These are phyloP conservation scores for Pythium scleroteichum DNA, from an alignment of 352 stramenopile genomes.

Conservation along the genomic window DNA sequence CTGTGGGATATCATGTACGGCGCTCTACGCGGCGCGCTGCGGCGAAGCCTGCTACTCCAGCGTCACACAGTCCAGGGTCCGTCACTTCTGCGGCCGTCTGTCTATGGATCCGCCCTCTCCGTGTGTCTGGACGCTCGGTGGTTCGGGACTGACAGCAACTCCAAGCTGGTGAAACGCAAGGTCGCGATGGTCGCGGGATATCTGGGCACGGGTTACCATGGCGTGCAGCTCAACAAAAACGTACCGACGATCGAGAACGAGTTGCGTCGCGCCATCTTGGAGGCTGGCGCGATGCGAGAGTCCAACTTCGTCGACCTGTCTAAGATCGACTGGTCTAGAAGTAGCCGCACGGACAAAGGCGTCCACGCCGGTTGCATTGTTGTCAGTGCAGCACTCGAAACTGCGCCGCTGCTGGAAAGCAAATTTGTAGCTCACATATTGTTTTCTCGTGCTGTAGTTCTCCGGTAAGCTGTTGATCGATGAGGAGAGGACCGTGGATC, in stretches of 20 bases:
- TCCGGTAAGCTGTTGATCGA: constrained; percentile 88
- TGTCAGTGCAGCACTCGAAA: too few species aligned
- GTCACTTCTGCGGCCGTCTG: constrained; percentile 4
- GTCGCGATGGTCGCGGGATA: constrained; percentile 87
- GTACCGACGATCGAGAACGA: constrained; percentile 86
- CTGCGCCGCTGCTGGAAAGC: too few species aligned
- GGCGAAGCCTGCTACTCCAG: constrained; percentile 4
- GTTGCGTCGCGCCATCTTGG: constrained; percentile 75
- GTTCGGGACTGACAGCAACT: constrained; percentile 4
- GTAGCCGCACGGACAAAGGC: constrained; percentile 91
- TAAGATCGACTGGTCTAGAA: constrained; percentile 91
- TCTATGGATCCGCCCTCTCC: constrained; percentile 8
- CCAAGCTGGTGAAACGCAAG: constrained; percentile 82
- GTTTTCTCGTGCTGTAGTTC: too few species aligned
- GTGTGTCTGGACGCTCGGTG: constrained; percentile 7
- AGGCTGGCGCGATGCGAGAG: constrained; percentile 81
- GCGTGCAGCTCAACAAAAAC: constrained; percentile 74
- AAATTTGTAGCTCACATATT: too few species aligned
- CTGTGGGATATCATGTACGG: constrained; percentile 20
- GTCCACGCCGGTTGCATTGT: constrained; percentile 91
- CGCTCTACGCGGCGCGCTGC: constrained; percentile 2
- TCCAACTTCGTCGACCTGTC: constrained; percentile 86
- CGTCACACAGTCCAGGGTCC: neutral
- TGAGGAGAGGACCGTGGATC: constrained; percentile 66
- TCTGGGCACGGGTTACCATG: constrained; percentile 74